Percentiles rank a stretch among this genome's conserved stretches.
These are phyloP conservation scores for Salix viminalis DNA, from an alignment of 345 rosid genomes.

Conservation along the genomic window DNA sequence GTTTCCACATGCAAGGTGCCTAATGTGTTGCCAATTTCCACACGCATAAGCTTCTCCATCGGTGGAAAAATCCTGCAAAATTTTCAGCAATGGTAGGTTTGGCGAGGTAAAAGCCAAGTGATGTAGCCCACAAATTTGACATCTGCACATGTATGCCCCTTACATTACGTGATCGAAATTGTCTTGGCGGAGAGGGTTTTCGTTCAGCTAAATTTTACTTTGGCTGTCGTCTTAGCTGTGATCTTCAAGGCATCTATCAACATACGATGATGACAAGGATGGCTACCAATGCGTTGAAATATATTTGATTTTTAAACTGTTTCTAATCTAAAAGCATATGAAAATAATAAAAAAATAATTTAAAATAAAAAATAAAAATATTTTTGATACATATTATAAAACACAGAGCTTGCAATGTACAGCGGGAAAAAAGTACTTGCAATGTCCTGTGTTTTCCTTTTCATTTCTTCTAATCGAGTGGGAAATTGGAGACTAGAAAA, in stretches of 20 bases:
- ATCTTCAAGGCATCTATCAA: not conserved
- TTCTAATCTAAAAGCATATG: no score
- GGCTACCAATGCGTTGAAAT: not conserved
- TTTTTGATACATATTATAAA: no score
- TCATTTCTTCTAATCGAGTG: not conserved
- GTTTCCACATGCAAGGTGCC: conserved; percentile 19
- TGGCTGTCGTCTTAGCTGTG: not conserved
- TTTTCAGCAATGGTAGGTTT: no score
- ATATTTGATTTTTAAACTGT: no score
- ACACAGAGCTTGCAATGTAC: no score
- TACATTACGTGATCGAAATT: not conserved
- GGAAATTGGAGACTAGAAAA: not conserved
- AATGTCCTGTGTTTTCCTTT: conserved; percentile 5
- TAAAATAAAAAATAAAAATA: no score
- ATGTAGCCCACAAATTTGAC: not conserved
- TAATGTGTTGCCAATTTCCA: not conserved
- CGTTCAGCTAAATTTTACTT: not conserved
- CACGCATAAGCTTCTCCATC: conserved; percentile 4
- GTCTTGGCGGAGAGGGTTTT: not conserved
- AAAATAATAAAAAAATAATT: no score
- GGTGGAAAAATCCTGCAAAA: not conserved
- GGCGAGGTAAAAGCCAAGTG: not conserved
- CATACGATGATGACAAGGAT: not conserved
- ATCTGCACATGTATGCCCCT: not conserved
- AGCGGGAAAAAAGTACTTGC: conserved; percentile 15